Evolutionary conservation across 2,329 filamentous ascomycete species (phyloP).

Genomic region (Colletotrichum agaves): DNA sequence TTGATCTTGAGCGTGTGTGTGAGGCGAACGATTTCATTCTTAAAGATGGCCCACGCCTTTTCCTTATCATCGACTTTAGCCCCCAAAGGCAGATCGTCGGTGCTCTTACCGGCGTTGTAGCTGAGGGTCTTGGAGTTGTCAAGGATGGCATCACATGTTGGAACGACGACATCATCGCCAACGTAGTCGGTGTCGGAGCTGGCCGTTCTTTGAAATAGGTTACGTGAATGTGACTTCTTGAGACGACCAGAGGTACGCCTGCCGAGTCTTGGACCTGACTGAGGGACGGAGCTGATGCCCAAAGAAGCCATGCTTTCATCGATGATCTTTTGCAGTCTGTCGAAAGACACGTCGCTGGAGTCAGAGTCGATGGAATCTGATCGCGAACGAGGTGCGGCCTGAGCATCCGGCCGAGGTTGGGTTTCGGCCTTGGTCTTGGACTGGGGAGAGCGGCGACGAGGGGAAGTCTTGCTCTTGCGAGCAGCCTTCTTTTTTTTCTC

Average conservation of each 20-base stretch:
- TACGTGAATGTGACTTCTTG: constrained; percentile 53
- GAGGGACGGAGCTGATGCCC: constrained; percentile 59
- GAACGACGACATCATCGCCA: constrained; percentile 85
- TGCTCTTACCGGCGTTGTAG: constrained; percentile 66
- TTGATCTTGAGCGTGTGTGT: constrained; percentile 90
- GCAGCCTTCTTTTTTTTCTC: constrained; percentile 76
- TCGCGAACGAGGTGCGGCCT: constrained; percentile 44
- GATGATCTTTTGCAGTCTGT: constrained; percentile 83
- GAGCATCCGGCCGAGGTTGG: constrained; percentile 22
- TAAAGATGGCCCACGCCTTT: constrained; percentile 84
- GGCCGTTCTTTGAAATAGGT: constrained; percentile 57
- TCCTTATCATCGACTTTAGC: constrained; percentile 71
- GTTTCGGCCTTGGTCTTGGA: constrained; percentile 25
- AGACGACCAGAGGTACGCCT: constrained; percentile 54
- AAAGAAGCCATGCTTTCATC: constrained; percentile 71
- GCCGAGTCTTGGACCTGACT: constrained; percentile 53
- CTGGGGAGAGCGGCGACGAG: constrained; percentile 52
- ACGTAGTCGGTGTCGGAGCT: constrained; percentile 88
- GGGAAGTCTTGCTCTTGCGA: constrained; percentile 58
- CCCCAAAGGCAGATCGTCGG: constrained; percentile 54
- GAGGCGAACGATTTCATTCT: constrained; percentile 89
- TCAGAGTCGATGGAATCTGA: constrained; percentile 72
- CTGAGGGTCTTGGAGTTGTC: constrained; percentile 92
- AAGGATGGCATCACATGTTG: constrained; percentile 83
- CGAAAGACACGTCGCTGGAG: constrained; percentile 77